These are phyloP conservation scores for Senna siamea DNA, from an alignment of 306 rosid genomes.

Conservation along the genomic window DNA sequence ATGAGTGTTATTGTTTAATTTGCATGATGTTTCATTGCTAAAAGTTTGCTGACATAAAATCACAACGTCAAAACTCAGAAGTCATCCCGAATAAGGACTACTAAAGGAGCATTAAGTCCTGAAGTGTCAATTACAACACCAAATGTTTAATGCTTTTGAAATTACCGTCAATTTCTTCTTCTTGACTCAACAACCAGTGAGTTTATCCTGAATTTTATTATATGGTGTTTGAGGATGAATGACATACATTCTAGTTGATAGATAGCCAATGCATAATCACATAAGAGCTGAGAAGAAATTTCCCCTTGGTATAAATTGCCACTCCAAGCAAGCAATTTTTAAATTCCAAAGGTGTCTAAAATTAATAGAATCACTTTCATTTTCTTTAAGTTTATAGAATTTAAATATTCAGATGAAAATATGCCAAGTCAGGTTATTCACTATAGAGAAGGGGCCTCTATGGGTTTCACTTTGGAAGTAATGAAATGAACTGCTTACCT, in stretches of 20 bases:
- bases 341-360: not conserved
- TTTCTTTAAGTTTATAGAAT: not conserved
- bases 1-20: not conserved
- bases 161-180: not conserved
- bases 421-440: not conserved
- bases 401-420: constrained; percentile 5
- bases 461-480: not conserved
- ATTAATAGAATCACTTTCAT: not conserved
- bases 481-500: constrained; percentile 1
- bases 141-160: constrained; percentile 21
- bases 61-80: not conserved
- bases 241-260: constrained; percentile 6
- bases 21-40: not conserved
- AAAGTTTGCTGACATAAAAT: not conserved
- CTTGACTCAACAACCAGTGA: not conserved
- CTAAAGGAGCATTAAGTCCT: not conserved
- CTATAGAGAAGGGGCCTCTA: not conserved
- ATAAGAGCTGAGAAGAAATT: constrained; percentile 7
- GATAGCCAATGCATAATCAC: constrained; percentile 6
- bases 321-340: not conserved
- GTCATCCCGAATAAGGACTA: not conserved
- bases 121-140: not conserved
- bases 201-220: not conserved
- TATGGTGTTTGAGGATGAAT: not conserved
- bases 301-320: not conserved